Evolutionary conservation across 768 basidiomycete genomes (phyloP).

Genomic region (Lactarius tabidus): DNA sequence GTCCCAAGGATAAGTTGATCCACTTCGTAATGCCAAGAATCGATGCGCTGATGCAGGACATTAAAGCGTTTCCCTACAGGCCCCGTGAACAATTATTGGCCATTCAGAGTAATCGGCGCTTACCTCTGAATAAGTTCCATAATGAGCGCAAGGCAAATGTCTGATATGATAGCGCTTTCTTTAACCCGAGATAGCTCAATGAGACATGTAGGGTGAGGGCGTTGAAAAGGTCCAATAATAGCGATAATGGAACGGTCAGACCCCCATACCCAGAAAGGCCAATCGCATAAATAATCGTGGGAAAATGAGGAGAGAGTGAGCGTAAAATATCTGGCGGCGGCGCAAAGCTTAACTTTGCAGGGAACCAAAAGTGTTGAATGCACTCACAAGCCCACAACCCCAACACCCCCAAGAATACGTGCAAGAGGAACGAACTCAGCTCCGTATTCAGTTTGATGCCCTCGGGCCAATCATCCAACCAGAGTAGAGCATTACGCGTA

Average conservation of each 20-base stretch:
- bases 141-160: constrained; percentile 58
- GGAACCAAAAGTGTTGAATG: background rate
- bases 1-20: constrained; percentile 96
- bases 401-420: constrained; percentile 61
- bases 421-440: constrained; percentile 81
- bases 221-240: constrained; percentile 39
- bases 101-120: constrained; percentile 19
- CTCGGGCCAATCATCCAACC: constrained; percentile 95
- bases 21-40: constrained; percentile 86
- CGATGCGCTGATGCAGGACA: constrained; percentile 79
- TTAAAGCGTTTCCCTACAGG: constrained; percentile 81
- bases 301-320: constrained; percentile 12
- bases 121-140: constrained; percentile 90
- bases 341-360: background rate
- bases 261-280: constrained; percentile 24
- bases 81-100: background rate
- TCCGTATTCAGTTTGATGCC: constrained; percentile 96
- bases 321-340: background rate
- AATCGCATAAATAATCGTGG: constrained; percentile 15
- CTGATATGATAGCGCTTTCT: constrained; percentile 57
- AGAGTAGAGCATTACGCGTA: constrained; percentile 54
- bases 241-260: constrained; percentile 15
- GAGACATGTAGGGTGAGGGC: constrained; percentile 70
- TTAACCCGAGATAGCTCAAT: constrained; percentile 61
- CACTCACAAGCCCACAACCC: constrained; percentile 69